These are phyloP conservation scores for Hypoxylon sp. DNA, from an alignment of 2,329 filamentous ascomycete genomes.

Conservation along the genomic window DNA sequence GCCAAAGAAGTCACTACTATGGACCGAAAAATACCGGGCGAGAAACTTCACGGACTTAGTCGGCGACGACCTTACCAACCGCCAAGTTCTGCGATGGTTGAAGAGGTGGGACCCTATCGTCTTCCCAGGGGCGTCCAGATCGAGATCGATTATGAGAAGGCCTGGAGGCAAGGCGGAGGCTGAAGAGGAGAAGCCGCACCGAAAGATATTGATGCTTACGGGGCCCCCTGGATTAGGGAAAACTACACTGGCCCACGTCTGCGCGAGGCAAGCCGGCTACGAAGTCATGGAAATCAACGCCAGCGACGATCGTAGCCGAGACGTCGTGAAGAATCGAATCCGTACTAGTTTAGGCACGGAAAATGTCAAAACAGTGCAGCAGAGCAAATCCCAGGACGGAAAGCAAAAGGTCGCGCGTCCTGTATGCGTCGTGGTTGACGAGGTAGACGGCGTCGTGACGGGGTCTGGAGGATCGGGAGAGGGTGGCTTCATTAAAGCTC, in stretches of 20 bases:
- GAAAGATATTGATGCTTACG: constrained; percentile 89
- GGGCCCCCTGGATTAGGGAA: constrained; percentile 95
- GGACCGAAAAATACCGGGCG: constrained; percentile 98
- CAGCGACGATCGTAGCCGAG: constrained; percentile 89
- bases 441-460: constrained; percentile 92
- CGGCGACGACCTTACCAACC: constrained; percentile 93
- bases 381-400: constrained; percentile 63
- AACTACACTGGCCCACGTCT: constrained; percentile 95
- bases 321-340: constrained; percentile 92
- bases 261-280: constrained; percentile 93
- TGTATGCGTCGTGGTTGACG: constrained; percentile 93
- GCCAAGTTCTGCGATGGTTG: constrained; percentile 89
- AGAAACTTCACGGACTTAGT: constrained; percentile 92
- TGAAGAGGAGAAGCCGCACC: constrained; percentile 80
- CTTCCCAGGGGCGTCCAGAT: constrained; percentile 79
- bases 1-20: constrained; percentile 71
- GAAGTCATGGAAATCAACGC: constrained; percentile 98
- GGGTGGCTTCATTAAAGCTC: constrained; percentile 92
- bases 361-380: constrained; percentile 82
- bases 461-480: constrained; percentile 83
- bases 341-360: constrained; percentile 93
- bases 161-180: constrained; percentile 59
- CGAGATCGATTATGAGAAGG: constrained; percentile 62
- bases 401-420: constrained; percentile 82
- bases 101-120: constrained; percentile 95